Evolutionary conservation across 805 yeast species (phyloP).

Genomic region (Candida orba): DNA sequence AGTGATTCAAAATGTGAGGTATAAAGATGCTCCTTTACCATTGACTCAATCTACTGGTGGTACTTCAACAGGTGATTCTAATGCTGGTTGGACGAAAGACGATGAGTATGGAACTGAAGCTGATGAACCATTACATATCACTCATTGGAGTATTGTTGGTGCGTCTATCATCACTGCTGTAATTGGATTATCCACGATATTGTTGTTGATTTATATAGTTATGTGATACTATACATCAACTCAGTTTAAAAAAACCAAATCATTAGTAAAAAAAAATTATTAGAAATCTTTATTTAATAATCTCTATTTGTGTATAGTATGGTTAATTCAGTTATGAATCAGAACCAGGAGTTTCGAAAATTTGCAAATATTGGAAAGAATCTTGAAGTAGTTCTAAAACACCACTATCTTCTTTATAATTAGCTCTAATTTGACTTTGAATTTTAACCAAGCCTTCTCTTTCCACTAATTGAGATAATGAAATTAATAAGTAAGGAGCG

Average conservation of each 20-base stretch:
- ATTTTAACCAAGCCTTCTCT: constrained; percentile 77
- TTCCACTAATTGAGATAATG: constrained; percentile 53
- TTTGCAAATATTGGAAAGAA: constrained; percentile 36
- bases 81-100: constrained; percentile 44
- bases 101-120: constrained; percentile 11
- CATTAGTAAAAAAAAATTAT: neutral
- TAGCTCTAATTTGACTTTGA: constrained; percentile 61
- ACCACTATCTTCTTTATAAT: constrained; percentile 51
- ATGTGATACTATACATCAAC: neutral
- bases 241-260: neutral
- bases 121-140: constrained; percentile 27
- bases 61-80: constrained; percentile 55
- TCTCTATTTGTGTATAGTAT: too few species aligned
- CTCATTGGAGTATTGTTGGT: constrained; percentile 60
- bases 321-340: constrained; percentile 7
- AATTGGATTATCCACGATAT: constrained; percentile 29
- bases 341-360: constrained; percentile 12
- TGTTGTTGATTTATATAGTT: neutral
- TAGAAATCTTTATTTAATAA: too few species aligned
- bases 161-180: constrained; percentile 52
- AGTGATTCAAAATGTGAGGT: constrained; percentile 36
- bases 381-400: constrained; percentile 50
- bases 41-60: constrained; percentile 62
- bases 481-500: constrained; percentile 57
- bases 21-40: constrained; percentile 43